Conservation (phyloP, 257 asterid genomes). For the Dorcoceras hygrometricum region DNA sequence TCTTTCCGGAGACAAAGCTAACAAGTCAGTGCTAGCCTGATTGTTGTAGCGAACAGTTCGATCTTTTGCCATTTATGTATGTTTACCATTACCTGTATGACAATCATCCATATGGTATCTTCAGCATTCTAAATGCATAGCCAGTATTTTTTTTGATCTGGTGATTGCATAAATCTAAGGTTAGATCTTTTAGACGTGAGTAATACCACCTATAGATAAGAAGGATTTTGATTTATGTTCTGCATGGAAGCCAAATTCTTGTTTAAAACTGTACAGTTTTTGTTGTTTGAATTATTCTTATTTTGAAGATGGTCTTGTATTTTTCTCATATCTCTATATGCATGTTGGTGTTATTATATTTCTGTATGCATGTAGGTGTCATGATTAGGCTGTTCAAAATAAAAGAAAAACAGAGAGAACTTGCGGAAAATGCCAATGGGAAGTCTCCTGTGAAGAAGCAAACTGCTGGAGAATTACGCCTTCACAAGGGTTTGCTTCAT, state of each 20-base stretch:
- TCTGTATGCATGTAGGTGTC: conserved; percentile 35
- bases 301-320: not conserved
- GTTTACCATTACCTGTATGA: too few species aligned
- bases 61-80: too few species aligned
- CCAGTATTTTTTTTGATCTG: not conserved
- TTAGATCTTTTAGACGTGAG: conserved; percentile 8
- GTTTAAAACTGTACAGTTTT: not conserved
- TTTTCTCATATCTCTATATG: not conserved
- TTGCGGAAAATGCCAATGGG: conserved; percentile 85
- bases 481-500: conserved; percentile 49
- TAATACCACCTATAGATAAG: conserved; percentile 1
- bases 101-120: not conserved
- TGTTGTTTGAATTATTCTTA: conserved; percentile 11
- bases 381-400: conserved; percentile 93
- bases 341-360: not conserved
- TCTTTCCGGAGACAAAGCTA: not conserved
- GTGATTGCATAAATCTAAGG: not conserved
- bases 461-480: conserved; percentile 93
- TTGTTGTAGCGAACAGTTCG: not conserved
- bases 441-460: conserved; percentile 79
- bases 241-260: conserved; percentile 3
- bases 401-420: conserved; percentile 87
- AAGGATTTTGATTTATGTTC: conserved; percentile 12
- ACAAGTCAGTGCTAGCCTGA: not conserved
- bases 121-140: not conserved